Base-by-base conservation (phyloP, 192 early-diverging fungal species). In the Gaertneriomyces sp. region DNA sequence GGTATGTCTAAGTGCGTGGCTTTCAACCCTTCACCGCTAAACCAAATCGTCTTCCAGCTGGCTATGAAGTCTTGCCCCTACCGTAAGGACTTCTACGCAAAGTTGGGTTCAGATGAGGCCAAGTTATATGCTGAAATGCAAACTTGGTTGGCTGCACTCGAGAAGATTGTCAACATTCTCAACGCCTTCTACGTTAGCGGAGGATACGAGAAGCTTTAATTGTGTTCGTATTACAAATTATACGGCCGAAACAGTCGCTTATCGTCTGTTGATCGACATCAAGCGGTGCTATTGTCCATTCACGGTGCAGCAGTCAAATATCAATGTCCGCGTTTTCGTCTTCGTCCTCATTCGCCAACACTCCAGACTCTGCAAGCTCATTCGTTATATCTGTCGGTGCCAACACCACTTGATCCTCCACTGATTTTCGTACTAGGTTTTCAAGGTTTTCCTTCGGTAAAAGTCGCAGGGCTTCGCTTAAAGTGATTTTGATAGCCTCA, bases 11-110 rank as follows among this genome's bases (percentile, higher is more conserved):
- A 4, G 10, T 11, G 10, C 54, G 54, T 12, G 54, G 54, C n/a
- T 12, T 55, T 17, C 0, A 2, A 3, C 11, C 33, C 11, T 11
- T 55, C 54, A 11, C 10, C 17, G 54, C 11, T 12, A 20, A 11
- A 7, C 42, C 2, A 14, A 19, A 14, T 19, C 20, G 12, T 19
- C 25, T 66, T 14, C 16, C 63, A 90, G 88, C 60, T 91, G 47
- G 91, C 90, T 7, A 96, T 98, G 94, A 87, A 86, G 69, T 91
- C 91, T 9, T 96, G 94, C 75, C 96, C 96, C 19, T 83, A 85
- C 66, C 91, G 94, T 56, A 83, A 82, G 45, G 87, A 89, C 62
- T 96, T 98, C 76, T 98, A 93, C 73, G 79, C 78, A 38, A 93
- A 91, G 74, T 78, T 98, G 20, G 89, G 90, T 53, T 75, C 75